A percentile compares a stretch with the other conserved stretches of the same genome.
Conservation (phyloP, 768 basidiomycete species). For the Russula compacta region DNA sequence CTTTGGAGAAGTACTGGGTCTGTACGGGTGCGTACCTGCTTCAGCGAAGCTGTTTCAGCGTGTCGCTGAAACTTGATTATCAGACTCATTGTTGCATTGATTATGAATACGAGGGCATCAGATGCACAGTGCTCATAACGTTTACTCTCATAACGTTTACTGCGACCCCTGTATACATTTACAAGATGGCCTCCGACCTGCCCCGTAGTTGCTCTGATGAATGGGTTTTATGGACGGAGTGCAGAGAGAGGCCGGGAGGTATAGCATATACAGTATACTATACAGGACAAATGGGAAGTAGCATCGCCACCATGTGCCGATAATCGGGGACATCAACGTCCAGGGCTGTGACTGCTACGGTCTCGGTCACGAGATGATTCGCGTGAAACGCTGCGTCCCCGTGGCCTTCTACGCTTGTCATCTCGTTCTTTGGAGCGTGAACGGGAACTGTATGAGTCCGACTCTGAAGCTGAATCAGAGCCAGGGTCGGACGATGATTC, state of each 20-base stretch:
- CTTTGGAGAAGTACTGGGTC: conserved; percentile 89
- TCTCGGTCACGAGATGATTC: conserved; percentile 15
- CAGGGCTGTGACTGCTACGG: conserved; percentile 1
- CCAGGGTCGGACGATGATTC: conserved; percentile 28
- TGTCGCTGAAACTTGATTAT: conserved; percentile 6
- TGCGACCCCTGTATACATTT: not conserved
- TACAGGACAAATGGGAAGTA: not conserved
- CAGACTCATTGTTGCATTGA: conserved; percentile 43
- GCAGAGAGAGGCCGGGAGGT: not conserved
- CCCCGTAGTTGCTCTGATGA: not conserved
- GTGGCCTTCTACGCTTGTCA: conserved; percentile 30
- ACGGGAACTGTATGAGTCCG: conserved; percentile 29
- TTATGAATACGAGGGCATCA: conserved; percentile 37
- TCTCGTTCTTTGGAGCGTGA: conserved; percentile 38
- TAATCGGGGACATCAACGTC: not conserved
- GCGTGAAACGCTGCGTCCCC: conserved; percentile 17
- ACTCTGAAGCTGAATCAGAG: conserved; percentile 40
- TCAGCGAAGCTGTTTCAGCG: not conserved
- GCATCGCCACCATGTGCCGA: not conserved
- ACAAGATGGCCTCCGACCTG: not conserved
- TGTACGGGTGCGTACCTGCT: conserved; percentile 48
- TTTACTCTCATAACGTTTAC: not conserved
- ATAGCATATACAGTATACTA: not conserved
- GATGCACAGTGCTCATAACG: conserved; percentile 15
- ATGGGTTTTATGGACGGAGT: not conserved